Evolutionary conservation across 139 green algal genomes (phyloP).

Genomic region (Yamagishiella unicocca): DNA sequence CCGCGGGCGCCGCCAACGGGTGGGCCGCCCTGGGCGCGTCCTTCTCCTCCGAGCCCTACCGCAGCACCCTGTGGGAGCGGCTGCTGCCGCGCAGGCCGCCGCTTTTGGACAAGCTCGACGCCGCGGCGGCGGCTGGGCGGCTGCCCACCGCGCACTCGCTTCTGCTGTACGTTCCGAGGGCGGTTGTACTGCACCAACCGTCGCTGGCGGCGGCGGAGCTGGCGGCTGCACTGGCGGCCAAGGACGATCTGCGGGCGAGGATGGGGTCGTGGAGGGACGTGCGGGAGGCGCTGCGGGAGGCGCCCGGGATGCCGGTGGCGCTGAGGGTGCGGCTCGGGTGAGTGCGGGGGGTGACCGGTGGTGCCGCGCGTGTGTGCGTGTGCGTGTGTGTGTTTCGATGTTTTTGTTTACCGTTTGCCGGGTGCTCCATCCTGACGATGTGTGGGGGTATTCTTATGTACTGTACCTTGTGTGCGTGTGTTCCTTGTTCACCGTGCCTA

Average conservation of each 20-base stretch:
- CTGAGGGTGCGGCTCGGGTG: conserved; percentile 15
- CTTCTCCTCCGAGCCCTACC: conserved; percentile 3
- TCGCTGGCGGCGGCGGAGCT: not conserved
- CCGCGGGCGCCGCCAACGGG: not conserved
- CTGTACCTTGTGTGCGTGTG: no score
- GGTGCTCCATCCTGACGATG: no score
- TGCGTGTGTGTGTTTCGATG: no score
- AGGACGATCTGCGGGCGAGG: not conserved
- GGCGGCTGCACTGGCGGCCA: not conserved
- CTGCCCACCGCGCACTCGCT: conserved; percentile 11
- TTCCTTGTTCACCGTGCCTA: no score
- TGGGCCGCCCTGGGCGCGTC: not conserved
- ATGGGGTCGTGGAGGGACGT: conserved; percentile 18
- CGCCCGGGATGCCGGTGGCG: conserved; percentile 8
- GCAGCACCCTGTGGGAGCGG: not conserved
- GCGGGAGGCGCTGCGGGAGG: not conserved
- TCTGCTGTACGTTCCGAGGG: conserved; percentile 31
- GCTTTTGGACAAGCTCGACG: not conserved
- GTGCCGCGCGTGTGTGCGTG: no score
- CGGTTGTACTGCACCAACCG: not conserved
- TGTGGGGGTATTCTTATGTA: no score
- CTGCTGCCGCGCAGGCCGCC: not conserved
- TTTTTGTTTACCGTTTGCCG: no score
- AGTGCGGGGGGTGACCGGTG: not conserved
- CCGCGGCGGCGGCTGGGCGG: not conserved